These are phyloP conservation scores for Ajuga chamaepitys DNA, from an alignment of 257 asterid genomes.

Conservation along the genomic window DNA sequence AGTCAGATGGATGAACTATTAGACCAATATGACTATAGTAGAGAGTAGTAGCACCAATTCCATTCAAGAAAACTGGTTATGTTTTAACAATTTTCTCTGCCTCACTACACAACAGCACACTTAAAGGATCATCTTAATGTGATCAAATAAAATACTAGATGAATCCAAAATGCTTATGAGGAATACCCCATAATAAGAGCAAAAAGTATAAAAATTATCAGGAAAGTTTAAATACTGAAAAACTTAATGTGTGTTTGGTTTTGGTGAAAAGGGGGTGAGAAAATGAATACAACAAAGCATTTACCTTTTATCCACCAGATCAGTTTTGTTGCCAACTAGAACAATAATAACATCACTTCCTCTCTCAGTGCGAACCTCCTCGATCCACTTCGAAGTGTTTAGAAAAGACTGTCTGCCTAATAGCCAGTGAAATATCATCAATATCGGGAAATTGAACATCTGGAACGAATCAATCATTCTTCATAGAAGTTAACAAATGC, in stretches of 20 bases:
- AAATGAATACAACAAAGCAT: neutral
- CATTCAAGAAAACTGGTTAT: neutral
- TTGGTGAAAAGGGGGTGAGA: neutral
- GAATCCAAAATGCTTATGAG: neutral
- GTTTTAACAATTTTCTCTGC: neutral
- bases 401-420: conserved; percentile 80
- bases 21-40: neutral
- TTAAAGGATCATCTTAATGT: neutral
- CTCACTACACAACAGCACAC: neutral
- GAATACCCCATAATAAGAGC: neutral
- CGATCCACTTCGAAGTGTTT: conserved; percentile 87
- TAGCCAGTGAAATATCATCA: conserved; percentile 13
- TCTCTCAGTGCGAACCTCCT: conserved; percentile 93
- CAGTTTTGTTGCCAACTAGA: conserved; percentile 89
- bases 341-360: conserved; percentile 91
- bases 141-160: neutral
- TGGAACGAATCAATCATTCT: neutral
- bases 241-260: neutral
- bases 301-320: conserved; percentile 88
- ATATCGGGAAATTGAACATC: neutral
- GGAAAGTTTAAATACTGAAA: neutral
- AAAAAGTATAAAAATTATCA: neutral
- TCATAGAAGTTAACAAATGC: neutral
- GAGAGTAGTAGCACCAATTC: neutral
- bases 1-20: neutral